phyloP scores from a whole-genome alignment of 306 rosid genomes.

The Casuarina glauca region DNA sequence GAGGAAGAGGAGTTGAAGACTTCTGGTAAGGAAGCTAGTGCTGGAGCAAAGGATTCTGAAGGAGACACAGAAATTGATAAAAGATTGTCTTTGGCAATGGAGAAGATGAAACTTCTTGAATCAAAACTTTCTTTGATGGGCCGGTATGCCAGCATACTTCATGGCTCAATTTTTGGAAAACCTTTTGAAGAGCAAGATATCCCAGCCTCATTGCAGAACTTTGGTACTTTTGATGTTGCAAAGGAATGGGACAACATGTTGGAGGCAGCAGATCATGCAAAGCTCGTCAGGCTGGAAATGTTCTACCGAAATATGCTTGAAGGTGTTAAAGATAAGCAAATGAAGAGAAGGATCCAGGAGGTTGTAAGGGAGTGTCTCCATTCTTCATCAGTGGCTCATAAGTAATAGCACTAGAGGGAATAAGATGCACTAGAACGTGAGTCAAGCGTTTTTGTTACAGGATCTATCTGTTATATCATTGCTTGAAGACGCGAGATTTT shows the following conservation, averaged over 20 bases:
- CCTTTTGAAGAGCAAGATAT: conserved; percentile 73
- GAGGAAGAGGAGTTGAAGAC: conserved; percentile 49
- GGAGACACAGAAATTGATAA: conserved; percentile 43
- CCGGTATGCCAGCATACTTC: conserved; percentile 71
- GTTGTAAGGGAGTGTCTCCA: conserved; percentile 64
- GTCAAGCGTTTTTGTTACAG: background rate
- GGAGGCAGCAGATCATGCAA: conserved; percentile 60
- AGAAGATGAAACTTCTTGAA: conserved; percentile 62
- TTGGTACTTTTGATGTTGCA: conserved; percentile 56
- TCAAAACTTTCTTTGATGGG: conserved; percentile 63
- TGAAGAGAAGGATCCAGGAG: conserved; percentile 77
- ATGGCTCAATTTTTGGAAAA: conserved; percentile 76
- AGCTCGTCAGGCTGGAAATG: conserved; percentile 64
- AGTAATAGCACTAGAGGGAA: background rate
- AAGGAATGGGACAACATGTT: conserved; percentile 89
- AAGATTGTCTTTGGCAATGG: conserved; percentile 48
- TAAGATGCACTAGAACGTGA: background rate
- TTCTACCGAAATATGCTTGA: conserved; percentile 66
- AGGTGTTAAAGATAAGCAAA: conserved; percentile 69
- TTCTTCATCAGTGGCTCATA: conserved; percentile 34
- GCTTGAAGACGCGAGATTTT: background rate
- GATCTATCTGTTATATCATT: background rate
- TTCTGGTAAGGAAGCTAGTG: conserved; percentile 40
- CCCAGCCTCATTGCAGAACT: conserved; percentile 53
- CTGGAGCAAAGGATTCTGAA: conserved; percentile 32